A percentile compares a stretch with the other conserved stretches of the same genome.
Conservation (phyloP, 495 filamentous ascomycete genomes). For the Hypoxylon crocopeplum region DNA sequence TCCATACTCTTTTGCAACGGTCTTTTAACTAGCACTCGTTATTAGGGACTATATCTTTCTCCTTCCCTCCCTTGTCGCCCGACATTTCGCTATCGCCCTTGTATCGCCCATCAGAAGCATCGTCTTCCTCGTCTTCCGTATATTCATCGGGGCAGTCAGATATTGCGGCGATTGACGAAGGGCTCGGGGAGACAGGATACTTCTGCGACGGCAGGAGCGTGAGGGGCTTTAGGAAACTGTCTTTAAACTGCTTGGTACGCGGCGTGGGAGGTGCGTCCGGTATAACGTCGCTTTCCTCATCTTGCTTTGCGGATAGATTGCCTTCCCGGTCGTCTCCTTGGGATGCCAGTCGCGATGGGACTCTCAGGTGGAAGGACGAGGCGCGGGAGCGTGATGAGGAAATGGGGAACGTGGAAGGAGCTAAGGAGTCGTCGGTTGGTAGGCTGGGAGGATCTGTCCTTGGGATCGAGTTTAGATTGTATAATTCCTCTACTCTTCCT, state of each 20-base stretch:
- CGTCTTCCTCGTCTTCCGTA: not conserved
- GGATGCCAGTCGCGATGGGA: not conserved
- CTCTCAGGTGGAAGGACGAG: not conserved
- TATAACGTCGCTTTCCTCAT: not conserved
- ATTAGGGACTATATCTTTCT: not conserved
- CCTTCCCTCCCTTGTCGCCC: too few species aligned
- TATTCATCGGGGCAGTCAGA: not conserved
- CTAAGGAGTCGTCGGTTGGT: too few species aligned
- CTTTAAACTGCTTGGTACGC: constrained; percentile 3
- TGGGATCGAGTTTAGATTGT: too few species aligned
- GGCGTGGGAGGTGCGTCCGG: not conserved
- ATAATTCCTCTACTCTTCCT: too few species aligned
- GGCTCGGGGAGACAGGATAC: not conserved
- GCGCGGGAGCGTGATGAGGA: too few species aligned
- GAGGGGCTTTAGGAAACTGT: constrained; percentile 6
- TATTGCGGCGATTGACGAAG: constrained; percentile 2
- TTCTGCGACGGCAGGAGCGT: constrained; percentile 2
- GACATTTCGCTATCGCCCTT: not conserved
- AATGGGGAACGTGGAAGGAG: too few species aligned
- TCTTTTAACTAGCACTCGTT: too few species aligned
- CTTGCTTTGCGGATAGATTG: too few species aligned
- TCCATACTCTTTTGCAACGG: too few species aligned
- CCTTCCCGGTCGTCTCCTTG: too few species aligned
- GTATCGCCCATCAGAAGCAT: not conserved
- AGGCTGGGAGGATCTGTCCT: too few species aligned